Conservation (phyloP, 1,284 basidiomycete species). For the Ganoderma leucocontextum region DNA sequence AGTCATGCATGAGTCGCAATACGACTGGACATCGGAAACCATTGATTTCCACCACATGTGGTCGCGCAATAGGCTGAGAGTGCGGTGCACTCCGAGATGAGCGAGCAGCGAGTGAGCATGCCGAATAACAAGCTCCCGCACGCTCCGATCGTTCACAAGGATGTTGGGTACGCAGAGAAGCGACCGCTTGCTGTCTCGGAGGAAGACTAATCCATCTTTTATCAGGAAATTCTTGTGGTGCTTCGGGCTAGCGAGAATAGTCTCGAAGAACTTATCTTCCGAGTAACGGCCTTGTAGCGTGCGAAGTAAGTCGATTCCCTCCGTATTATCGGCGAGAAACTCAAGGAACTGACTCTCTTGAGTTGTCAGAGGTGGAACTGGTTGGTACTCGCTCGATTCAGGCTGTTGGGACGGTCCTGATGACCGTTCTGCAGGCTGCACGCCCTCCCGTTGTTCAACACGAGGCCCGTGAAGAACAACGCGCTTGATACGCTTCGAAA, state of each 20-base stretch:
- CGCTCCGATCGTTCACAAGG: conserved; percentile 23
- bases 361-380: neutral
- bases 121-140: conserved; percentile 38
- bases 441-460: neutral
- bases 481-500: conserved; percentile 20
- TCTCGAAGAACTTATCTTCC: conserved; percentile 23
- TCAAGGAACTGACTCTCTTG: conserved; percentile 6
- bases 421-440: neutral
- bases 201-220: conserved; percentile 29
- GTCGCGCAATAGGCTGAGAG: conserved; percentile 33
- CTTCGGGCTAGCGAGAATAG: neutral
- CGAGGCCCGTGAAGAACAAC: conserved; percentile 19
- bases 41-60: conserved; percentile 43
- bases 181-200: conserved; percentile 7
- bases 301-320: neutral
- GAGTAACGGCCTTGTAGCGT: conserved; percentile 10
- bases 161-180: conserved; percentile 39
- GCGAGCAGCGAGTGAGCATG: conserved; percentile 41
- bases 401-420: neutral
- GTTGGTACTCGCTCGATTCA: neutral
- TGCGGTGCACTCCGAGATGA: conserved; percentile 37
- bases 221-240: conserved; percentile 29
- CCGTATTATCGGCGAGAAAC: conserved; percentile 7
- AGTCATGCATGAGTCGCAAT: conserved; percentile 36
- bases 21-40: conserved; percentile 32